Conservation (phyloP, 306 rosid species). For the Dicorynia guianensis region DNA sequence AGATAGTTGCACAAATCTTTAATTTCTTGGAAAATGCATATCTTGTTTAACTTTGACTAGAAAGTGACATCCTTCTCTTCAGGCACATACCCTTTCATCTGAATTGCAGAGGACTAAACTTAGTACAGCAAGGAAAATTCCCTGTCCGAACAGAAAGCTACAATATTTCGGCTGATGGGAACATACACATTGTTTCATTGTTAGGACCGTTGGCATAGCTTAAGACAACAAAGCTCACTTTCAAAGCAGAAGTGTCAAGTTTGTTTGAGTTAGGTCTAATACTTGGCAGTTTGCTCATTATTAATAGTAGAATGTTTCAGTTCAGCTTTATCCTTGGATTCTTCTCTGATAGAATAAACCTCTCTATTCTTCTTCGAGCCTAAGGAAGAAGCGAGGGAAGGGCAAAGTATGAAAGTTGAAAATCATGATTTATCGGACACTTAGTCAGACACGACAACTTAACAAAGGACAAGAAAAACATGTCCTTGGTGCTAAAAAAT, state of each 20-base stretch:
- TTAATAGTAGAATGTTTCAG: background rate
- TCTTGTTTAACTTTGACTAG: too few relatives aligned
- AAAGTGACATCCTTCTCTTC: too few relatives aligned
- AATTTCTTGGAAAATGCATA: too few relatives aligned
- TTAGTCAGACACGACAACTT: too few relatives aligned
- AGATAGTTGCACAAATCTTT: too few relatives aligned
- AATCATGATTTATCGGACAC: too few relatives aligned
- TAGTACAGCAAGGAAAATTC: background rate
- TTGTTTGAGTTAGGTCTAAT: background rate
- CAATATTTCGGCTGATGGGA: background rate
- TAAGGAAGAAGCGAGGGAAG: background rate
- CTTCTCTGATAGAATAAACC: background rate
- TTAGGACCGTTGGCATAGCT: background rate
- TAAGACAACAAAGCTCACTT: background rate
- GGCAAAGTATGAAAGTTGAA: too few relatives aligned
- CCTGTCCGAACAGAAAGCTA: background rate
- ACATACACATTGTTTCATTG: background rate
- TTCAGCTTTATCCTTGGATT: background rate
- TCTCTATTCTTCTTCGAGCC: background rate
- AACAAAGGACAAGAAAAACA: too few relatives aligned
- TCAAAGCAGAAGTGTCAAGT: background rate
- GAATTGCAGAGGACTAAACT: too few relatives aligned
- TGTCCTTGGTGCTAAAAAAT: too few relatives aligned
- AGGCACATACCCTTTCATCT: too few relatives aligned
- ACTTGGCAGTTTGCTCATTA: background rate